Evolutionary conservation across 192 early-diverging fungal genomes (phyloP), one percentile per base, ranked within the genome.

Genomic region (Polychytrium aggregatum): DNA sequence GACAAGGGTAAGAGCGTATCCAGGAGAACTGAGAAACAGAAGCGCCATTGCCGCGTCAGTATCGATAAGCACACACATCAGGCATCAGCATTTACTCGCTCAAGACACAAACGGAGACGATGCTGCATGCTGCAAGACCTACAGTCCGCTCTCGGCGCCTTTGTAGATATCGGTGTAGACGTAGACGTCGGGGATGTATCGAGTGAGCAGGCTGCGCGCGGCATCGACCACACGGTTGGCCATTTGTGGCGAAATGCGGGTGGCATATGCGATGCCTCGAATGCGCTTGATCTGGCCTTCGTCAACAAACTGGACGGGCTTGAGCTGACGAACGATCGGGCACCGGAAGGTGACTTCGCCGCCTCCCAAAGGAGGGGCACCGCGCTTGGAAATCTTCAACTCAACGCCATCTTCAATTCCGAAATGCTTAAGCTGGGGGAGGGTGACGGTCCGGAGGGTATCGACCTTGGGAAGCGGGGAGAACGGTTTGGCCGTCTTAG

Each of bases 161-260:
- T 92, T 91, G 63, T 86, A 96, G 39, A 93, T 87, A 67, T 97
- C 95, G 22, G 95, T 92, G 65, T 92, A 95, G 44, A 98, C 83
- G 58, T 94, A 95, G 29, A 98, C 86, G 59, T 98, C 92, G 4
- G 92, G 92, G 51, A 97, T 93, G 63, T 85, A 97, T 50, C 80
- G 77, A 44, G 92, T 95, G 44, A 98, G 67, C 53, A 90, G 70
- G 3, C 77, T 67, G 37, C 95, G 68, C 20, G 91, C 87, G 3
- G 90, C 68, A 54, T 95, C 86, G 2, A 88, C 85, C 47, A 93
- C 76, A 27, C 95, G 83, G 69, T 97, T 98, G 24, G 95, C 84
- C 53, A 86, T 87, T 55, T 91, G 88, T 26, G 95, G 95, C 11
- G 88, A 87, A 17, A 98, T 88, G 2, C 95, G 75, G 2, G 90